phyloP scores from a whole-genome alignment of 208 protist genomes.

The Naegleria lovaniensis region DNA sequence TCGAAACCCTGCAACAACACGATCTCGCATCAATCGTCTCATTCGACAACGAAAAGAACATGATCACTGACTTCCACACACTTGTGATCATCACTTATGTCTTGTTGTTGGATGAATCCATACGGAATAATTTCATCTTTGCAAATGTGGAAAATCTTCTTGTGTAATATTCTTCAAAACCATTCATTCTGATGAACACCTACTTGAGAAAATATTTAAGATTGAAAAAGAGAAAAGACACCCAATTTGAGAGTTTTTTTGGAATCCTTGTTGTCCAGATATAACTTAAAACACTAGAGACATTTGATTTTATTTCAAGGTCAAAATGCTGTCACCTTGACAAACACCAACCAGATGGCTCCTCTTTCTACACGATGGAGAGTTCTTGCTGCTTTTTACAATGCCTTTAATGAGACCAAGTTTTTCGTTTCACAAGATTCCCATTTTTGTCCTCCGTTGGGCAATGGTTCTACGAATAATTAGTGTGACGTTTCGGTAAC shows the following conservation, averaged over 20 bases:
- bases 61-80: no score
- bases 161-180: no score
- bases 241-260: background rate
- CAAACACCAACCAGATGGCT: slow-evolving; percentile 25
- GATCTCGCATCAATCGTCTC: no score
- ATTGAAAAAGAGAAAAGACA: background rate
- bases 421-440: slow-evolving; percentile 25
- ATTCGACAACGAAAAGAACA: no score
- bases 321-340: slow-evolving; percentile 11
- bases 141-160: no score
- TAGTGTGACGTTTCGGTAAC: background rate
- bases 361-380: background rate
- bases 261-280: slow-evolving; percentile 28
- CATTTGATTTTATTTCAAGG: background rate
- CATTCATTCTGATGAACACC: background rate
- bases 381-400: background rate
- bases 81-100: no score
- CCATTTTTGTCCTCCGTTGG: background rate
- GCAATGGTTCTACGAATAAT: background rate
- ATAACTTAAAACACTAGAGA: background rate
- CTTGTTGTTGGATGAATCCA: no score
- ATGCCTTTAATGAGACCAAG: background rate
- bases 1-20: no score
- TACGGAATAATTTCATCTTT: no score
- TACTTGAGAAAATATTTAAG: background rate